phyloP scores from a whole-genome alignment of 164 flowering plant genomes.

The Houttuynia cordata region DNA sequence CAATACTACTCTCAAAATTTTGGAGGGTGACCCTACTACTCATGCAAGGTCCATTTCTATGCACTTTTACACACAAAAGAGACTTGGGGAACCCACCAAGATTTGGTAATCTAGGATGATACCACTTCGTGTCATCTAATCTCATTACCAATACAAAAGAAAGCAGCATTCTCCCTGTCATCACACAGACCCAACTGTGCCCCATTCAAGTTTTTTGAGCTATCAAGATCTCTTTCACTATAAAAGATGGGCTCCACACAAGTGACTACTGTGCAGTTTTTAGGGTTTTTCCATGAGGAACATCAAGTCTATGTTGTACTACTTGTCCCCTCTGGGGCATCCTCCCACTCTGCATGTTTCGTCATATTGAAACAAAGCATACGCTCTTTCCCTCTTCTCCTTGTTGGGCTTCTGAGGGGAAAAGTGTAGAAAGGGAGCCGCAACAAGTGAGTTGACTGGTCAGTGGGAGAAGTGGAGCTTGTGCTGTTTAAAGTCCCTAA shows the following conservation, averaged over 20 bases:
- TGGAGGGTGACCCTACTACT: too few species aligned
- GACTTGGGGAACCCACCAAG: too few species aligned
- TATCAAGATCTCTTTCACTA: not conserved
- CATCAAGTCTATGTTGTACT: not conserved
- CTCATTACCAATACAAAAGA: not conserved
- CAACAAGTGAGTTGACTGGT: not conserved
- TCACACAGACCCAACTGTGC: not conserved
- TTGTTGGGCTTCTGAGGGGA: not conserved
- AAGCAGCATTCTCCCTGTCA: not conserved
- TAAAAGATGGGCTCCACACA: not conserved
- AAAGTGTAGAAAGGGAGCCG: not conserved
- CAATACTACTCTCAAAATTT: too few species aligned
- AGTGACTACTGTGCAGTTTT: not conserved
- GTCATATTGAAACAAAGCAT: not conserved
- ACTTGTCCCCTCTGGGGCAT: not conserved
- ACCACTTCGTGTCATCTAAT: too few species aligned
- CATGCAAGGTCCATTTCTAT: too few species aligned
- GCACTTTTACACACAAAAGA: too few species aligned
- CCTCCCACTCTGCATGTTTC: not conserved
- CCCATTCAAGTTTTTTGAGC: not conserved
- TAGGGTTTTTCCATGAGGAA: not conserved
- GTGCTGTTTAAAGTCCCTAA: not conserved
- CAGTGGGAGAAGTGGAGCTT: not conserved
- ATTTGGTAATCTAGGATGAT: too few species aligned
- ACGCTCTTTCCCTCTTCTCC: not conserved